phyloP scores from a whole-genome alignment of 2,329 filamentous ascomycete genomes.

The Microsporum canis region DNA sequence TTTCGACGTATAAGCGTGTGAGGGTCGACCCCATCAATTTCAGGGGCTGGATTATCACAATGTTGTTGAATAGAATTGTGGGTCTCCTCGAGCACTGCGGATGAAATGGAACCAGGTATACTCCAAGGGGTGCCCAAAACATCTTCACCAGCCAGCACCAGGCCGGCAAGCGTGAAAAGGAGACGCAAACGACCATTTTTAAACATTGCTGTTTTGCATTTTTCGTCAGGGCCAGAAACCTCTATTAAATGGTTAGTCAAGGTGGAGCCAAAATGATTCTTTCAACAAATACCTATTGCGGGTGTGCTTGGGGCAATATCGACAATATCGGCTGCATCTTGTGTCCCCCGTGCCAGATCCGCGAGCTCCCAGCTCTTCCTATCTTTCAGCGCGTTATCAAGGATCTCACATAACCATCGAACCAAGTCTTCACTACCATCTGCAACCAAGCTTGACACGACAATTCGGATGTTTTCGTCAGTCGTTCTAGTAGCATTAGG shows the following conservation, averaged over 20 bases:
- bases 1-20: constrained; percentile 71
- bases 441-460: constrained; percentile 67
- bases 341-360: constrained; percentile 45
- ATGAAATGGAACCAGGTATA: constrained; percentile 54
- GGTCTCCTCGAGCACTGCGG: constrained; percentile 55
- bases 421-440: constrained; percentile 64
- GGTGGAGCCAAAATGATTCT: constrained; percentile 12
- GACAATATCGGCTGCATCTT: constrained; percentile 28
- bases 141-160: constrained; percentile 59
- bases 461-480: constrained; percentile 65
- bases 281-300: constrained; percentile 37
- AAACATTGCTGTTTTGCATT: constrained; percentile 63
- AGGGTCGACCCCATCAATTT: constrained; percentile 63
- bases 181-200: constrained; percentile 81
- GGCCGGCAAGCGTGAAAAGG: constrained; percentile 64
- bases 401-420: constrained; percentile 66
- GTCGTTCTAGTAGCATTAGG: constrained; percentile 50
- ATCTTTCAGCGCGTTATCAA: constrained; percentile 59
- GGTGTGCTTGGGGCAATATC: constrained; percentile 17
- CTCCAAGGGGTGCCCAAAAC: constrained; percentile 68
- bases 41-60: constrained; percentile 65
- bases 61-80: constrained; percentile 64
- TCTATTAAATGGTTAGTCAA: constrained; percentile 30
- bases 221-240: constrained; percentile 53
- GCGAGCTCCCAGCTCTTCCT: constrained; percentile 67